phyloP scores from a whole-genome alignment of 2,329 filamentous ascomycete genomes.

The Fusarium protoensiforme region DNA sequence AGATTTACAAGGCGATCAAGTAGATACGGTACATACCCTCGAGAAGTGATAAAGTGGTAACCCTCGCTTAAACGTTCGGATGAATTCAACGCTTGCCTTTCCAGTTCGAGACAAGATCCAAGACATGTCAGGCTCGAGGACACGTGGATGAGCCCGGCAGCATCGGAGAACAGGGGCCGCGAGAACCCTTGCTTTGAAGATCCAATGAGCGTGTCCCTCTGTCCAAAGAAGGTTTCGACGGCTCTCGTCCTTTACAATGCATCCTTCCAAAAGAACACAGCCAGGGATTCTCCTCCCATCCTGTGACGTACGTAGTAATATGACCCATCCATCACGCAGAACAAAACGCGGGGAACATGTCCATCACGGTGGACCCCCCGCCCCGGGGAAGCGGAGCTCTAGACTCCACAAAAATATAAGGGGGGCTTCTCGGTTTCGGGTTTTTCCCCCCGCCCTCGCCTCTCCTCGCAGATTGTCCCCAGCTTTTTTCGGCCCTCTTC shows the following conservation, averaged over 20 bases:
- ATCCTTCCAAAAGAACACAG: not conserved
- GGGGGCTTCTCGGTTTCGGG: not conserved
- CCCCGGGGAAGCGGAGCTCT: not conserved
- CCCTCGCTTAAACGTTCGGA: not conserved
- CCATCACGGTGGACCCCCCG: not conserved
- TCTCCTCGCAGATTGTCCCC: not conserved
- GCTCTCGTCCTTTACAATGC: not conserved
- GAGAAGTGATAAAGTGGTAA: not conserved
- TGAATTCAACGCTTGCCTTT: not conserved
- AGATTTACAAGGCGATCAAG: conserved; percentile 48
- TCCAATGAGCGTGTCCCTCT: not conserved
- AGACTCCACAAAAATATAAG: not conserved
- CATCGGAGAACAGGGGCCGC: not conserved
- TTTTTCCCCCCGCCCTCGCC: not conserved
- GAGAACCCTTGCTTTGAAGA: not conserved
- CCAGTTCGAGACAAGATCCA: not conserved
- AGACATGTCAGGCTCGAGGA: not conserved
- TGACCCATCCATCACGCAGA: not conserved
- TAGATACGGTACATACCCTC: not conserved
- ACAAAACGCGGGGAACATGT: not conserved
- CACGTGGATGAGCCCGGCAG: not conserved
- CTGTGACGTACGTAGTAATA: not conserved
- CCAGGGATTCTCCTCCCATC: not conserved
- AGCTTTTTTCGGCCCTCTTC: not conserved
- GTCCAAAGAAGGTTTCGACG: not conserved